Evolutionary conservation across 2,329 filamentous ascomycete species (phyloP).

Genomic region (Penicillium polonicum): DNA sequence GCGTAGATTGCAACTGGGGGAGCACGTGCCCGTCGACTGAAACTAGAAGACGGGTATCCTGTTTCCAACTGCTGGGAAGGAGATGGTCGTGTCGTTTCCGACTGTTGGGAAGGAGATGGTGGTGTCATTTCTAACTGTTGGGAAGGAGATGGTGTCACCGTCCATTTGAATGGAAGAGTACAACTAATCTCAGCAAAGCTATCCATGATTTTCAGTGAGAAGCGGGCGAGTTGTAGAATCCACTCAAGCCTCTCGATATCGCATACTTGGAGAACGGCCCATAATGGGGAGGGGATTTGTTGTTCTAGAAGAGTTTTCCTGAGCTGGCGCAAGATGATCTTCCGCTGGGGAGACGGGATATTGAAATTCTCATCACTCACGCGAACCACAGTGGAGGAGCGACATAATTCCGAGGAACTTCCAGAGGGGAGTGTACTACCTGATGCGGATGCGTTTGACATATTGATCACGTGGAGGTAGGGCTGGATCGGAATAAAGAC

Average conservation of each 20-base stretch:
- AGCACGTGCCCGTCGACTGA: neutral
- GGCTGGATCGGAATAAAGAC: neutral
- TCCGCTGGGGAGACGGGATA: neutral
- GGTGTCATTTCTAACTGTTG: neutral
- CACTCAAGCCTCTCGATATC: conserved; percentile 6
- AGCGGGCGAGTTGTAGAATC: neutral
- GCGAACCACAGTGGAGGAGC: neutral
- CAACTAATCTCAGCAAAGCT: neutral
- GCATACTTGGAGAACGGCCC: conserved; percentile 12
- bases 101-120: neutral
- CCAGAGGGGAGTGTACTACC: neutral
- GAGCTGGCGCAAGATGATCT: neutral
- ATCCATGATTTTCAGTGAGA: neutral
- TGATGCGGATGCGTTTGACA: neutral
- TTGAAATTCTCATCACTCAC: conserved; percentile 4
- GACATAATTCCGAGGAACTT: neutral
- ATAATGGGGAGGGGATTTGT: conserved; percentile 1
- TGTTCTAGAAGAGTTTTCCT: neutral
- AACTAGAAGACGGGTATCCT: neutral
- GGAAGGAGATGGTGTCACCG: neutral
- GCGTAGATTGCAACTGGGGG: neutral
- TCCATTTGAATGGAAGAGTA: conserved; percentile 6
- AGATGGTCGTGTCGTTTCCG: neutral
- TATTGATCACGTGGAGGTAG: neutral
- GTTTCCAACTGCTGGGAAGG: neutral